Conservation (phyloP, 257 asterid genomes). For the Salvia miltiorrhiza region DNA sequence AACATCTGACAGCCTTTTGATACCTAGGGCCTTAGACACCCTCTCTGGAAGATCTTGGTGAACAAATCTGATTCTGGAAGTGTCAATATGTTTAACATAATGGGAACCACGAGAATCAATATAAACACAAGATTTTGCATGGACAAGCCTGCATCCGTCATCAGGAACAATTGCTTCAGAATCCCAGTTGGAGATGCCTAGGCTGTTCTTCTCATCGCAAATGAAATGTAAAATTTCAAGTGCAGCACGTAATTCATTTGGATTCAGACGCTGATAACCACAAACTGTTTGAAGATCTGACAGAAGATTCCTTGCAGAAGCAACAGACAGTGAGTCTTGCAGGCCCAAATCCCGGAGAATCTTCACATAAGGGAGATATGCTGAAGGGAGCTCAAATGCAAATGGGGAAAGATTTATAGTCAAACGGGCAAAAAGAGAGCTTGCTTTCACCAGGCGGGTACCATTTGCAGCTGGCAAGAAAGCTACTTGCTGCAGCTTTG, state of each 20-base stretch:
- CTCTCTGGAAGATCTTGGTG: conserved; percentile 75
- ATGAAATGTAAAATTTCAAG: conserved; percentile 68
- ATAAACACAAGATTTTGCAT: conserved; percentile 75
- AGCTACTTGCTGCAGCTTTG: conserved; percentile 72
- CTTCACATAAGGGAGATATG: conserved; percentile 76
- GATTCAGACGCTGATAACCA: conserved; percentile 90
- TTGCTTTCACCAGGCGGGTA: conserved; percentile 87
- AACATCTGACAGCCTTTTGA: conserved; percentile 81
- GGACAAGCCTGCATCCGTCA: conserved; percentile 91
- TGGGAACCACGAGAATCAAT: conserved; percentile 76
- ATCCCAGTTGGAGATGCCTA: conserved; percentile 55
- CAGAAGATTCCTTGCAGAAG: conserved; percentile 80
- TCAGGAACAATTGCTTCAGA: conserved; percentile 86
- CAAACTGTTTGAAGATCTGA: conserved; percentile 74
- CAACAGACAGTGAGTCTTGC: conserved; percentile 67
- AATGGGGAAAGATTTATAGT: conserved; percentile 87
- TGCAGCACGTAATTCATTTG: conserved; percentile 93
- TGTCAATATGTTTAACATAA: conserved; percentile 67
- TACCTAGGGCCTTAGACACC: conserved; percentile 62
- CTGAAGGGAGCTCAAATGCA: conserved; percentile 87
- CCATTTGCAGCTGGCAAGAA: conserved; percentile 96
- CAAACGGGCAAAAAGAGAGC: conserved; percentile 84
- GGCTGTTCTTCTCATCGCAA: conserved; percentile 51
- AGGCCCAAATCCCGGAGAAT: conserved; percentile 82
- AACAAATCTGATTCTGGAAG: conserved; percentile 80